phyloP scores from a whole-genome alignment of 257 asterid genomes.

The Anisodus acutangulus region DNA sequence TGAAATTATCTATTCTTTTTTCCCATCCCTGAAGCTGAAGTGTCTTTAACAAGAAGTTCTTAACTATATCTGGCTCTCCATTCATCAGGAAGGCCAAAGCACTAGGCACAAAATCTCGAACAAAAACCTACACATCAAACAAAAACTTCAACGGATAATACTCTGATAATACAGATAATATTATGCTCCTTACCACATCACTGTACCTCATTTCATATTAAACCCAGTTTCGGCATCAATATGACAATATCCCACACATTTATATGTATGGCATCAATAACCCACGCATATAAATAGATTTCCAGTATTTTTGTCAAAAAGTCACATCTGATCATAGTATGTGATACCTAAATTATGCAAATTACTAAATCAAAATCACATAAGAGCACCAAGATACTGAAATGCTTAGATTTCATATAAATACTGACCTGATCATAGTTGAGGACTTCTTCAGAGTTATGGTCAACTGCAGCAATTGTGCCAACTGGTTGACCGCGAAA shows the following conservation, averaged over 20 bases:
- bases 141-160: neutral
- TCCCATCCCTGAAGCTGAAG: conserved; percentile 92
- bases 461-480: conserved; percentile 81
- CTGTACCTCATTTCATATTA: conserved; percentile 31
- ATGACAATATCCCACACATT: conserved; percentile 21
- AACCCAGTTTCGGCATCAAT: conserved; percentile 28
- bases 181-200: conserved; percentile 17
- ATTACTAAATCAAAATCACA: conserved; percentile 26
- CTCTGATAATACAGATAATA: neutral
- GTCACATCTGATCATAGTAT: conserved; percentile 26
- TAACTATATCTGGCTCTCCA: conserved; percentile 80
- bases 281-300: neutral
- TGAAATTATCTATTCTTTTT: conserved; percentile 71
- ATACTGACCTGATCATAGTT: conserved; percentile 79
- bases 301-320: conserved; percentile 30
- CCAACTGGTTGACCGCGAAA: conserved; percentile 84
- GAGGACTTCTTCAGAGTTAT: conserved; percentile 81
- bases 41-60: conserved; percentile 73
- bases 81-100: conserved; percentile 85
- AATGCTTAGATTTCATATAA: conserved; percentile 10
- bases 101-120: conserved; percentile 84
- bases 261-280: neutral
- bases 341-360: neutral
- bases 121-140: conserved; percentile 59
- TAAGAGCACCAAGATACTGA: neutral